Evolutionary conservation across 1,284 basidiomycete genomes (phyloP), one percentile per base, ranked within the genome.

Genomic region (Cerrena zonata): DNA sequence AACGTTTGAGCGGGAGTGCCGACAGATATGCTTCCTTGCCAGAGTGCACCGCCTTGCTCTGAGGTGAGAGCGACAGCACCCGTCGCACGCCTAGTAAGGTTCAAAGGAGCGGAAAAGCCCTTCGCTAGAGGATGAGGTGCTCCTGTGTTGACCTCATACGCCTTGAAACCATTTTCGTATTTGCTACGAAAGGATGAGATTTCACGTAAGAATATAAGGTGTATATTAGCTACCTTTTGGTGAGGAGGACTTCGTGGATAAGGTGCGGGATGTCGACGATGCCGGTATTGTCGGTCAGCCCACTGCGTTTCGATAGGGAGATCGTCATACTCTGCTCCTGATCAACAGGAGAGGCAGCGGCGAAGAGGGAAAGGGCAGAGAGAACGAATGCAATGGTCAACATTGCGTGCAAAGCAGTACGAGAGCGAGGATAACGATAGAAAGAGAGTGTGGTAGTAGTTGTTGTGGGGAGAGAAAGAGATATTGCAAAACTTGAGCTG

Each of bases 11-110:
- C 25, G 18, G 75, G 75, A 2, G 67, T 74, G 13, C 75, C 75
- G 12, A 76, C 66, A 18, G 59, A 60, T 22, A 78, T 68, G 4
- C 58, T 55, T 24, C 76, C 76, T 41, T 64, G 62, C 70, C 70
- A 72, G 51, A 64, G 56, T 36, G 65, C 61, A 11, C 59, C 52
- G 43, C 60, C 56, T 24, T 67, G 58, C 24, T 72, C 66, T 19
- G 38, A 15, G 12, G 48, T 45, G 12, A 58, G 53, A 22, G 48
- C 7, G 7, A 37, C 45, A 2, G 49, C 15, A 18, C 47, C 49
- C n/a, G 19, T 44, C 3, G 24, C 44, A 10, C 54, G 50, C 4
- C 37, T 25, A 15, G 37, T 40, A 7, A 34, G 30, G 30, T 34
- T 15, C 30, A 15, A 7, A 7, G 30, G 7, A 7, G 15, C 7